Evolutionary conservation across 2,329 filamentous ascomycete species (phyloP).

Genomic region (Colletotrichum nymphaeae): DNA sequence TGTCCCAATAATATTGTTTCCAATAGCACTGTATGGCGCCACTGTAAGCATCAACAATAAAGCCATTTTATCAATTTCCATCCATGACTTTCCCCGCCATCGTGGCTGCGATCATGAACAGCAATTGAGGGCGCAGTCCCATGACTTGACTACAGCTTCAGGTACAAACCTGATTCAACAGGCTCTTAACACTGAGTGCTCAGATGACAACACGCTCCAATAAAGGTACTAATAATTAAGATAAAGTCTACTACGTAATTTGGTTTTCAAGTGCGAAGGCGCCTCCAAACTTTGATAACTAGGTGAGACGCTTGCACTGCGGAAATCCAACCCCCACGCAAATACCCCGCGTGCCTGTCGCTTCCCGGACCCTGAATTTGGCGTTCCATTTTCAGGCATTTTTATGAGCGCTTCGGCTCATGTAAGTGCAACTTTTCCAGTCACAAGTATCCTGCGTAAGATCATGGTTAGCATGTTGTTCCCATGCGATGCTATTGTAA

Average conservation of each 20-base stretch:
- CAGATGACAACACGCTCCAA: background rate
- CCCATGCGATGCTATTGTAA: background rate
- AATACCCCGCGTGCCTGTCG: no score
- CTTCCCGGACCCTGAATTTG: background rate
- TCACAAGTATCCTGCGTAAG: conserved; percentile 27
- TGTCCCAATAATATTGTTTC: background rate
- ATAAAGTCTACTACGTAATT: no score
- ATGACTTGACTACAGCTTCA: background rate
- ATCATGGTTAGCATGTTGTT: background rate
- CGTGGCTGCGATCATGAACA: background rate
- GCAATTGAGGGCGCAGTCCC: no score
- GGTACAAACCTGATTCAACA: background rate
- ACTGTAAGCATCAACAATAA: no score
- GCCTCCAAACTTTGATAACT: no score
- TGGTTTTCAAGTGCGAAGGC: no score
- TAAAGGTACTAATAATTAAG: no score
- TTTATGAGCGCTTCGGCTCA: background rate
- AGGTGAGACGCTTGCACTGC: no score
- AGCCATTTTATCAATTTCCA: no score
- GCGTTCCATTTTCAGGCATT: background rate
- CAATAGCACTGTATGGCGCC: no score
- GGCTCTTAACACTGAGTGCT: no score
- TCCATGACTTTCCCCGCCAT: no score
- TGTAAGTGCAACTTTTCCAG: conserved; percentile 31
- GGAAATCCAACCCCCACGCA: background rate